Evolutionary conservation across 441 rosid genomes (phyloP).

Genomic region (Corymbia calophylla): DNA sequence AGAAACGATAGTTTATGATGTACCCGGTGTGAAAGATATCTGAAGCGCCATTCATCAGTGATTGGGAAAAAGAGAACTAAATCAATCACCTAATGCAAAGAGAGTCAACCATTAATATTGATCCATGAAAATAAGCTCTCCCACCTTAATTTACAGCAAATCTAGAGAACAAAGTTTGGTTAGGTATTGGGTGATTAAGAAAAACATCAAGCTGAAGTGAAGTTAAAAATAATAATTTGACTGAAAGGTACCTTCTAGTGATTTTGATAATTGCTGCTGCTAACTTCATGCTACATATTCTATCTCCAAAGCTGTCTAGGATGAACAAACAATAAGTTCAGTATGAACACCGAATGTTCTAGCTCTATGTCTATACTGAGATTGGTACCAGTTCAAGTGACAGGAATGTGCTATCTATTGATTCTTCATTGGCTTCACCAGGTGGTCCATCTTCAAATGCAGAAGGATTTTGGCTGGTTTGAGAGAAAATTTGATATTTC

Average conservation of each 20-base stretch:
- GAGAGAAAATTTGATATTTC: background rate
- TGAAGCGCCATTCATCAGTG: background rate
- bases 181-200: background rate
- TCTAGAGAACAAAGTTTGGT: background rate
- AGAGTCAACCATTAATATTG: background rate
- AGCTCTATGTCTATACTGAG: background rate
- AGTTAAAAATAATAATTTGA: background rate
- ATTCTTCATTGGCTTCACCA: background rate
- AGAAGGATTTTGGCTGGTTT: background rate
- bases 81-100: background rate
- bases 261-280: background rate
- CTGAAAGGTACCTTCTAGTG: background rate
- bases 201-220: background rate
- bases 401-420: background rate
- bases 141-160: background rate
- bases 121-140: background rate
- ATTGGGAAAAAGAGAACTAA: background rate
- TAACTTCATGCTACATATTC: background rate
- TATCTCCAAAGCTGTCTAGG: background rate
- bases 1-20: background rate
- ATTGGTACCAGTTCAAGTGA: background rate
- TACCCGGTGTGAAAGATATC: background rate
- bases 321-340: background rate
- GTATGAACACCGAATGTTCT: background rate
- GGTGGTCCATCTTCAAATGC: background rate